Evolutionary conservation across 306 rosid species (phyloP), one percentile per base, ranked within the genome.

Genomic region (Senna siamea): DNA sequence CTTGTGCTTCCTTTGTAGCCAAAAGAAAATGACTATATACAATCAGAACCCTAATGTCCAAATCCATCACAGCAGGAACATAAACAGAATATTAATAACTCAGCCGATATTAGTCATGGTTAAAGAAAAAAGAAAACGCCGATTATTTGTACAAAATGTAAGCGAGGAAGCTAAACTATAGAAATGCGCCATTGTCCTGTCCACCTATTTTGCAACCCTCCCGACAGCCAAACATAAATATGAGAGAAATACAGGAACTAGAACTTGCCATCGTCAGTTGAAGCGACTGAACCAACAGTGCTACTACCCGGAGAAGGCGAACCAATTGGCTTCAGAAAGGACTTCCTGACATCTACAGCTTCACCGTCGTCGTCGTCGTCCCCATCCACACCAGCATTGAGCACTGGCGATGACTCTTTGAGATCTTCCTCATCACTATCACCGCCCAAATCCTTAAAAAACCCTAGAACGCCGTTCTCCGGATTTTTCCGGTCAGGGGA

Each of bases 381-480:
- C 0, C 70, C 77, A 5, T 70, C 82, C 2, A 61, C 85, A 7
- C 79, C 85, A 5, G 37, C n/a, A 59, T 69, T 75, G 69, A 61
- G 76, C 50, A n/a, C 34, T 1, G 78, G 70, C 23, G 73, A 30
- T 34, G 81, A 82, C 32, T 47, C 57, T 48, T 55, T 66, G 66
- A 54, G 75, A 38, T 58, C 51, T 0, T 44, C 48, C 26, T 83
- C 89, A 19, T 88, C 93, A 72, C 89, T 78, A 44, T 85, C 91
- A 63, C 76, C 85, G 54, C 48, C 90, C 26, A 87, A 69, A 76
- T 89, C 89, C 63, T 83, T 78, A 70, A 89, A 91, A 75, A 89
- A 81, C 73, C 87, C 92, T 65, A 78, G 9, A 13, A 78, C 77
- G 40, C 55, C 82, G 5, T 68, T 56, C 17, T 80, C 70, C 20